Evolutionary conservation across 441 rosid genomes (phyloP).

Genomic region (Gossypium davidsonii): DNA sequence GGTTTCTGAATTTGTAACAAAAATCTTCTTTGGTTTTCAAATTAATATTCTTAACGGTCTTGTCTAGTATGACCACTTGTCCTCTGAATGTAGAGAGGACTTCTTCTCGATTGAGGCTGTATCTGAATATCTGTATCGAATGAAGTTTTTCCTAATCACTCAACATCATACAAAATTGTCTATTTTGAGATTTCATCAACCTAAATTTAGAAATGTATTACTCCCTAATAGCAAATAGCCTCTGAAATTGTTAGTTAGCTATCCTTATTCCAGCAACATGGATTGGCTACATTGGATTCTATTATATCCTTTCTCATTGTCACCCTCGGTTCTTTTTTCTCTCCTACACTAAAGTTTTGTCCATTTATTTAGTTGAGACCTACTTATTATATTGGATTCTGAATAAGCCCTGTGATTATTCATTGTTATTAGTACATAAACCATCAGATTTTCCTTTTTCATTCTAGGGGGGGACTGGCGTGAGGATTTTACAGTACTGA

Average conservation of each 20-base stretch:
- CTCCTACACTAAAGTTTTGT: background rate
- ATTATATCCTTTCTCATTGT: background rate
- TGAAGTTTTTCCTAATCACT: conserved; percentile 16
- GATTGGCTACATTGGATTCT: background rate
- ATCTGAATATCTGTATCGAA: conserved; percentile 1
- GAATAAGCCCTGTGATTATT: background rate
- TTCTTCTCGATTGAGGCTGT: conserved; percentile 18
- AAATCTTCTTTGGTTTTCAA: background rate
- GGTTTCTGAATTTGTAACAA: background rate
- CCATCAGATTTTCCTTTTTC: background rate
- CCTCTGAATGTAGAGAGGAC: conserved; percentile 21
- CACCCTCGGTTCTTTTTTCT: background rate
- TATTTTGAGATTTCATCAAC: conserved; percentile 10
- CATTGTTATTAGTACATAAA: background rate
- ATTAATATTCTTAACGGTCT: background rate
- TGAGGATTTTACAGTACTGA: background rate
- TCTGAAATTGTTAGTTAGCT: background rate
- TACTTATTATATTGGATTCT: background rate
- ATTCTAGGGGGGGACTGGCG: background rate
- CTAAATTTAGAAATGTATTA: background rate
- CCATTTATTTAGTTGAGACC: background rate
- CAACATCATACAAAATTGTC: background rate
- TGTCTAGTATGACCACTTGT: conserved; percentile 5
- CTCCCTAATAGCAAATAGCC: too few species aligned
- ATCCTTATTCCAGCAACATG: background rate